Conservation (phyloP, 1,139 yeast species). For the Blastobotrys arbuscula region DNA sequence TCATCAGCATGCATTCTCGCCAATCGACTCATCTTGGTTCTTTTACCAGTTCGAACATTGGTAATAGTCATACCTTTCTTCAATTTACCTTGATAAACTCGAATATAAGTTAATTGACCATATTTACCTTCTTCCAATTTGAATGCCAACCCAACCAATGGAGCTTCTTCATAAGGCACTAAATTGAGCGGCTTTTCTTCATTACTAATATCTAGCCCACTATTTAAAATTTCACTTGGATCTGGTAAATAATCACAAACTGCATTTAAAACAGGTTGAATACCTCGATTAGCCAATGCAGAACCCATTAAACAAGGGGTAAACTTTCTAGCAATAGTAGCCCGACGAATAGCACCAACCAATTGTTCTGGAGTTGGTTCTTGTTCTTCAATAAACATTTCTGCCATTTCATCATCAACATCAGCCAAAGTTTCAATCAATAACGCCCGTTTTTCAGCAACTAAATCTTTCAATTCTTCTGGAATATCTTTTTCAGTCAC, state of each 20-base stretch:
- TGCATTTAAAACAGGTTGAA: conserved; percentile 92
- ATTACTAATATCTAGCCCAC: conserved; percentile 72
- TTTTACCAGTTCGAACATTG: conserved; percentile 89
- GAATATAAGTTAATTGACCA: conserved; percentile 93
- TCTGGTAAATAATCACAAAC: conserved; percentile 94
- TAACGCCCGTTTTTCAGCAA: conserved; percentile 74
- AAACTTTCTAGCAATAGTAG: conserved; percentile 94
- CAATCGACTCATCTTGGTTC: conserved; percentile 87
- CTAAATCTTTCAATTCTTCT: conserved; percentile 63
- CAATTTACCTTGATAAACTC: conserved; percentile 94
- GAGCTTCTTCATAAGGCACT: conserved; percentile 65
- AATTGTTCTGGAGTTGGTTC: conserved; percentile 83
- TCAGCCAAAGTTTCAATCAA: conserved; percentile 94
- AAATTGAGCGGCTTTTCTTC: conserved; percentile 70
- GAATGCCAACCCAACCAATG: conserved; percentile 95
- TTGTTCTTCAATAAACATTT: conserved; percentile 80
- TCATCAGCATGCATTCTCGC: conserved; percentile 99
- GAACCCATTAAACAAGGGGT: conserved; percentile 99
- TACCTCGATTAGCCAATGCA: conserved; percentile 91
- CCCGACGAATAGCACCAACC: conserved; percentile 81
- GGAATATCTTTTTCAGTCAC: conserved; percentile 65
- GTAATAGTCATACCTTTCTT: conserved; percentile 86
- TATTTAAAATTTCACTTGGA: conserved; percentile 87
- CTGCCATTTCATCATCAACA: conserved; percentile 96
- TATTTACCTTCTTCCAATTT: conserved; percentile 97